Percentiles rank a stretch among this genome's conserved stretches.
phyloP scores from a whole-genome alignment of 1,284 basidiomycete species.

The Irpex sp. region DNA sequence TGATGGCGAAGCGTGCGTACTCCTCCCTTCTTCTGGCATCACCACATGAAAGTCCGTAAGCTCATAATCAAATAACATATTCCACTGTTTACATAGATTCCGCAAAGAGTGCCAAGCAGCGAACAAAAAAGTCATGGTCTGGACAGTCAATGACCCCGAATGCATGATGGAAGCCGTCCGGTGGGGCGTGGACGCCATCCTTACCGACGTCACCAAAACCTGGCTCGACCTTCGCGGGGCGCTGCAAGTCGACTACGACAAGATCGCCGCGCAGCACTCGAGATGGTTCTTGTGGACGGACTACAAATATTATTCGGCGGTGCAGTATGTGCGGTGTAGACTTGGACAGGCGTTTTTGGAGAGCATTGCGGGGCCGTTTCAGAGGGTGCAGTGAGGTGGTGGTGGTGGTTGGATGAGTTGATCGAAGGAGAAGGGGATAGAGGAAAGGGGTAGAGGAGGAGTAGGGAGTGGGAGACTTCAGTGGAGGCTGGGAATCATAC shows the following conservation, averaged over 20 bases:
- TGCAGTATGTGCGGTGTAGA: constrained; percentile 19
- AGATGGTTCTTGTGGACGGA: constrained; percentile 76
- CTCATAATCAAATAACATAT: neutral
- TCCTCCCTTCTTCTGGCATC: neutral
- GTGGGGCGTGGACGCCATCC: constrained; percentile 87
- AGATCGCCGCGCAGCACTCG: constrained; percentile 51
- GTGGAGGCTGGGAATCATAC: too few relatives aligned
- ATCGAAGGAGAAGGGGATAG: too few relatives aligned
- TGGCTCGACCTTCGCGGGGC: constrained; percentile 72
- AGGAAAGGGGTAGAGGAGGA: too few relatives aligned
- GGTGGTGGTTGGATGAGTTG: too few relatives aligned
- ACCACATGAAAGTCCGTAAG: too few relatives aligned
- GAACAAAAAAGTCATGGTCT: constrained; percentile 88
- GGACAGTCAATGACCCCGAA: constrained; percentile 91
- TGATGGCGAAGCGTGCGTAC: constrained; percentile 63
- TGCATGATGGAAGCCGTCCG: constrained; percentile 95
- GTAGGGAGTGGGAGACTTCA: too few relatives aligned
- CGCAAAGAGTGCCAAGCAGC: constrained; percentile 70
- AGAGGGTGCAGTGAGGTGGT: neutral
- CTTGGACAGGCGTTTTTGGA: constrained; percentile 8
- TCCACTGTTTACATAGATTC: constrained; percentile 43
- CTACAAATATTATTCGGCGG: constrained; percentile 53
- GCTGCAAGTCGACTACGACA: constrained; percentile 66
- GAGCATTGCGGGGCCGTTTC: constrained; percentile 13
- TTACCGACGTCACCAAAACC: constrained; percentile 80